phyloP scores from a whole-genome alignment of 805 yeast genomes.

The Saccharomycopsis sp. region DNA sequence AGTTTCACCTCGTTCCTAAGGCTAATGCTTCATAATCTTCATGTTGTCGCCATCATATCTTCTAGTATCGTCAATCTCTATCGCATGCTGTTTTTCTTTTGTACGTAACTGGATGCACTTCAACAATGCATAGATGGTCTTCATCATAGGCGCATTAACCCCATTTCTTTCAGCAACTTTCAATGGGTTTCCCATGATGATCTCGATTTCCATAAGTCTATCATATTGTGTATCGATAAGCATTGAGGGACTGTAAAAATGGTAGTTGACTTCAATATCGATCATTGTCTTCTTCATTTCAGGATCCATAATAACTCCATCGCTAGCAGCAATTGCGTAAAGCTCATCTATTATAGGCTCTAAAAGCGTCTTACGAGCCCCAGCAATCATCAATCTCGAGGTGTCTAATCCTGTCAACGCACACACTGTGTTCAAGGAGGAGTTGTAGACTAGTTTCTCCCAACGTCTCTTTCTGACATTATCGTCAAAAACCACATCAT shows the following conservation, averaged over 20 bases:
- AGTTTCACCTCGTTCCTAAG: too few relatives aligned
- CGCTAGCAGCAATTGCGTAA: constrained; percentile 56
- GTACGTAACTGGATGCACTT: not conserved
- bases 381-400: constrained; percentile 44
- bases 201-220: constrained; percentile 64
- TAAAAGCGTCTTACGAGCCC: constrained; percentile 34
- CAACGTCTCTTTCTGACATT: constrained; percentile 50
- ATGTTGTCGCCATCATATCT: not conserved
- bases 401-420: constrained; percentile 53
- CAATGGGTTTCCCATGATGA: constrained; percentile 55
- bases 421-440: constrained; percentile 54
- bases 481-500: constrained; percentile 34
- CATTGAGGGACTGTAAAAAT: constrained; percentile 64
- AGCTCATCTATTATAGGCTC: constrained; percentile 64
- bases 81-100: not conserved
- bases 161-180: constrained; percentile 39
- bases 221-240: constrained; percentile 56
- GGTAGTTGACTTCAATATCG: constrained; percentile 44
- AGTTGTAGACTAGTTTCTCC: constrained; percentile 62
- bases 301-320: constrained; percentile 48
- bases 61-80: not conserved
- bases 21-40: not conserved
- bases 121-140: not conserved
- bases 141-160: constrained; percentile 27
- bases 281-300: constrained; percentile 38